Base-by-base conservation (phyloP, 495 filamentous ascomycete species). In the Cladorrhinum samala region DNA sequence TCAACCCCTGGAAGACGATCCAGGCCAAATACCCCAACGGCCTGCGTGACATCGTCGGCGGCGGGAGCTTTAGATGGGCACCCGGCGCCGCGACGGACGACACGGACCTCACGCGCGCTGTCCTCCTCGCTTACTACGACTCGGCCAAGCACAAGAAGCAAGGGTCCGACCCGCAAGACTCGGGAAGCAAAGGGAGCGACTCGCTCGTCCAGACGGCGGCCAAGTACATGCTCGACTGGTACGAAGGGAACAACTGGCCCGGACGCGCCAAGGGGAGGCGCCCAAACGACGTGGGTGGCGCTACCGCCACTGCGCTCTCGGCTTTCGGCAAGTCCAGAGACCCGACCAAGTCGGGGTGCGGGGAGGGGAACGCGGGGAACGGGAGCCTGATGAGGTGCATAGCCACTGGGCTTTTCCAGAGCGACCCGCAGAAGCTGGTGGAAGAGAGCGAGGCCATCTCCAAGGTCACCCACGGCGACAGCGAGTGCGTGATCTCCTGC, bases 321-420 rank as follows among this genome's bases (percentile, higher is more conserved):
- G 55, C 17, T n/a, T 62, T 57, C 52, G 52, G 55, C 44, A n/a
- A 25, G 9, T 48, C 42, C 0, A 21, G 23, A 20, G 55, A 64
- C 36, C 25, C 43, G 49, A 45, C 18, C 1, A 44, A 25, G 1
- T 43, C 49, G 0, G 64, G 64, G 2, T 58, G 61, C 7, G 64
- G 64, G 0, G 46, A 61, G 51, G 61, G 58, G 9, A 27, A 48
- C 14, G 56, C 59, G 8, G 64, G 64, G 9, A 67, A 67, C 24
- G 64, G 64, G 6, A 52, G 47, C 3, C 40, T 67, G 21, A 67
- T 67, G 64, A 44, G 64, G 18, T 67, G 64, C 36, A 56, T 67
- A 8, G 54, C 64, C 1, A 67, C 59, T 7, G 64, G 49, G 4
- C 40, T 64, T 45, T 64, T 67, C 41, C 49, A 47, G 24, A 9